A percentile compares a stretch with the other conserved stretches of the same genome.
Conservation (phyloP, 345 rosid genomes). For the Eucalyptus sp. region DNA sequence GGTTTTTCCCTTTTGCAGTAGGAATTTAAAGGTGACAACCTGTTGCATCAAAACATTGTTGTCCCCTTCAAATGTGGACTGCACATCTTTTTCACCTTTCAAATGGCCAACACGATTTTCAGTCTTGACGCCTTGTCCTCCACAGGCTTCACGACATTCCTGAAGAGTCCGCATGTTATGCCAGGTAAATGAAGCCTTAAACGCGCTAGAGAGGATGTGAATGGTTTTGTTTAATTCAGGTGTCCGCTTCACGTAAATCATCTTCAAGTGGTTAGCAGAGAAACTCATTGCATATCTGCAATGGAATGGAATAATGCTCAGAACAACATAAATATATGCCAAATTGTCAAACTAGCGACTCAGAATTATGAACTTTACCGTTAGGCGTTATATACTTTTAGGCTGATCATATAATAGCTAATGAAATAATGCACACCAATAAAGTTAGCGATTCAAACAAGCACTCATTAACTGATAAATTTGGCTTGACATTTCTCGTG, state of each 20-base stretch:
- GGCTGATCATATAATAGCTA: not conserved
- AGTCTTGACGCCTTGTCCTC: conserved; percentile 91
- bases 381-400: not conserved
- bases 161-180: conserved; percentile 94
- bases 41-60: conserved; percentile 90
- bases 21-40: conserved; percentile 21
- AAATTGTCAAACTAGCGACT: not conserved
- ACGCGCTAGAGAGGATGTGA: conserved; percentile 79
- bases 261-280: conserved; percentile 72
- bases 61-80: conserved; percentile 91
- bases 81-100: conserved; percentile 85
- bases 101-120: conserved; percentile 81
- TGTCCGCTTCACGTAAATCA: conserved; percentile 62
- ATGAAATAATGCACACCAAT: not conserved
- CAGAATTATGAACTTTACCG: not conserved
- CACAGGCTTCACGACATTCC: conserved; percentile 92
- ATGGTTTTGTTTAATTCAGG: conserved; percentile 66
- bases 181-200: conserved; percentile 76
- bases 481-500: not conserved
- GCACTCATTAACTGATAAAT: not conserved
- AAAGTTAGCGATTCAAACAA: not conserved
- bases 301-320: not conserved
- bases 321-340: not conserved
- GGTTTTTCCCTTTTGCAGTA: not conserved
- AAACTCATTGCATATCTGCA: conserved; percentile 75